These are phyloP conservation scores for Talaromyces marneffei DNA, from an alignment of 2,329 filamentous ascomycete genomes.

Conservation along the genomic window DNA sequence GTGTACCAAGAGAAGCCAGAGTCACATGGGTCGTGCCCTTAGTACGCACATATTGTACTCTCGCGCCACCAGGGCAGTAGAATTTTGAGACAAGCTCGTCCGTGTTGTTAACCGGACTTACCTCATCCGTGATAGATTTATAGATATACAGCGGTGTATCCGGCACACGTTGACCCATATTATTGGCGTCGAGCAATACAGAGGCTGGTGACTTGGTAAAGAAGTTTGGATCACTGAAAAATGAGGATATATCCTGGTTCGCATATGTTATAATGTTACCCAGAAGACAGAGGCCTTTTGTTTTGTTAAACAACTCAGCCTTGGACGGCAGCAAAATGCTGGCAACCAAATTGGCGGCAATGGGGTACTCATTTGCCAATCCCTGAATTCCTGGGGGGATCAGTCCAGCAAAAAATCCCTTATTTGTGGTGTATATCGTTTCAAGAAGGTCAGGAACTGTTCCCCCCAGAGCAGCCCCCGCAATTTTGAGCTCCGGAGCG, in stretches of 20 bases:
- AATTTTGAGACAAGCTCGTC: constrained; percentile 36
- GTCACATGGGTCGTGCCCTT: constrained; percentile 38
- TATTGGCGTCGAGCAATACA: constrained; percentile 20
- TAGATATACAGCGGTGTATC: constrained; percentile 47
- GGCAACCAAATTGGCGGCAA: constrained; percentile 16
- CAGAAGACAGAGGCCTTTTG: constrained; percentile 19
- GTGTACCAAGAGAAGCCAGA: constrained; percentile 30
- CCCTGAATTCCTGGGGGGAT: constrained; percentile 28
- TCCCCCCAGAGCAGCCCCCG: constrained; percentile 48
- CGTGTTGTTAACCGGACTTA: constrained; percentile 40
- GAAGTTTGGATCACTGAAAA: constrained; percentile 18
- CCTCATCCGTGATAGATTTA: constrained; percentile 46
- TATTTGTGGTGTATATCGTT: constrained; percentile 33
- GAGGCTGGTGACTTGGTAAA: constrained; percentile 15
- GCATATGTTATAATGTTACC: constrained; percentile 19
- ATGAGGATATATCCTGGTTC: constrained; percentile 20
- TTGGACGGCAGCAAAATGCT: constrained; percentile 18
- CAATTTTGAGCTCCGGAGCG: constrained; percentile 46
- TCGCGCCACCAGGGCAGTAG: constrained; percentile 35
- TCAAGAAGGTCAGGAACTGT: constrained; percentile 38
- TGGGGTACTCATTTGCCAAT: constrained; percentile 24
- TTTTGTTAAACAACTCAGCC: constrained; percentile 19
- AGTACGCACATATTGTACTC: constrained; percentile 44
- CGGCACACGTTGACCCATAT: constrained; percentile 39
- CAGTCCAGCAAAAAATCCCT: constrained; percentile 30